A percentile compares a stretch with the other conserved stretches of the same genome.
phyloP scores from a whole-genome alignment of 2,329 filamentous ascomycete species.

The Gnomoniopsis smithogilvyi region DNA sequence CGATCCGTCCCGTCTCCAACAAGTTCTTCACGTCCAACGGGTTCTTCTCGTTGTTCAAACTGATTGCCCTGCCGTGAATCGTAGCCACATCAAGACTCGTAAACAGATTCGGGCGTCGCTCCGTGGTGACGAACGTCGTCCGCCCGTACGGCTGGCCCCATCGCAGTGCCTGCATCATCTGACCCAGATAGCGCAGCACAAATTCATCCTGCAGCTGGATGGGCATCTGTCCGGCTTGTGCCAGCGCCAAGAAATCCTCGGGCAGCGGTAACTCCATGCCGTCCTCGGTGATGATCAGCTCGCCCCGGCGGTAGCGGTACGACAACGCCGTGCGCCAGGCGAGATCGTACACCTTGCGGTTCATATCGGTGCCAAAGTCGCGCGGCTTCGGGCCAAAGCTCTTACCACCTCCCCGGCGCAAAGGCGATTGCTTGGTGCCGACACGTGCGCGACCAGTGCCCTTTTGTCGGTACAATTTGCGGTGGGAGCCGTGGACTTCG shows the following conservation, averaged over 20 bases:
- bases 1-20: slow-evolving; percentile 76
- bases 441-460: slow-evolving; percentile 76
- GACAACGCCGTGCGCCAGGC: slow-evolving; percentile 93
- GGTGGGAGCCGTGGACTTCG: slow-evolving; percentile 79
- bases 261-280: slow-evolving; percentile 65
- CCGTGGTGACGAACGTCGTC: slow-evolving; percentile 71
- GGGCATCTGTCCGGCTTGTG: slow-evolving; percentile 28
- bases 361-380: slow-evolving; percentile 82
- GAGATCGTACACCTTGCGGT: slow-evolving; percentile 88
- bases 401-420: slow-evolving; percentile 82
- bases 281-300: slow-evolving; percentile 82
- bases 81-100: slow-evolving; percentile 62
- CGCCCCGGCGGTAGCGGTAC: slow-evolving; percentile 83
- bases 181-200: slow-evolving; percentile 56
- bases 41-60: slow-evolving; percentile 52
- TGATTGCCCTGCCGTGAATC: slow-evolving; percentile 66
- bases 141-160: slow-evolving; percentile 67
- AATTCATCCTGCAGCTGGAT: slow-evolving; percentile 45
- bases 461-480: slow-evolving; percentile 84
- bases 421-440: slow-evolving; percentile 77
- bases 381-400: slow-evolving; percentile 86
- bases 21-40: slow-evolving; percentile 90
- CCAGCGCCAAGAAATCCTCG: slow-evolving; percentile 43
- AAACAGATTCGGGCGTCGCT: slow-evolving; percentile 60
- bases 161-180: slow-evolving; percentile 67